A percentile compares a stretch with the other conserved stretches of the same genome.
Conservation (phyloP, 495 filamentous ascomycete species). For the Xylaria curta region DNA sequence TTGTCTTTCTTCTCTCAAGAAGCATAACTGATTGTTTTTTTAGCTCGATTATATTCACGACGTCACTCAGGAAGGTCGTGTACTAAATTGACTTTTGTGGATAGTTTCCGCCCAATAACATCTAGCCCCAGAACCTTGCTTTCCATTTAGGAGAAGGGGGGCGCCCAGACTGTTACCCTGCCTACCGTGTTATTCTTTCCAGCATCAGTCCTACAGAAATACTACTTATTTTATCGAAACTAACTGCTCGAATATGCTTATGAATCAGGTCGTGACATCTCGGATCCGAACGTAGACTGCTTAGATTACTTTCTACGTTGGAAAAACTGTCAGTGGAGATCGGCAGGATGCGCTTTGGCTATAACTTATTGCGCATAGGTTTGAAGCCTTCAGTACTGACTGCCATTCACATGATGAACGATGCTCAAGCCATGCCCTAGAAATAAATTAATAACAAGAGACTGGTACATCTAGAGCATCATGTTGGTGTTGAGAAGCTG, state of each 20-base stretch:
- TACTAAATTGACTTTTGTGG: no score
- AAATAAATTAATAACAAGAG: no score
- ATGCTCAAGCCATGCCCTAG: no score
- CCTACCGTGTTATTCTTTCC: neutral
- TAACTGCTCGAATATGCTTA: neutral
- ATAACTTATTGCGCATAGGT: neutral
- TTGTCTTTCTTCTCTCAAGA: neutral
- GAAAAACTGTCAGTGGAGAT: neutral
- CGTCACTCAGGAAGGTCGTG: no score
- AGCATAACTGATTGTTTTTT: neutral
- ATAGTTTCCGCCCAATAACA: no score
- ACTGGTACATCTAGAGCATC: neutral
- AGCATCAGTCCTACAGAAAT: neutral
- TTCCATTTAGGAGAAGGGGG: no score
- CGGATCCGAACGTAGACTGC: neutral
- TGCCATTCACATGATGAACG: neutral
- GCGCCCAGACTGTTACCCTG: no score
- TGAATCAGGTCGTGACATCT: neutral
- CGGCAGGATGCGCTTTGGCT: neutral
- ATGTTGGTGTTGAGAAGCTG: neutral
- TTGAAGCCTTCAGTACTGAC: neutral
- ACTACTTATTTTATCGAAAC: neutral
- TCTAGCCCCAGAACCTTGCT: neutral
- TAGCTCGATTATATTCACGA: neutral
- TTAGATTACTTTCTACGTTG: neutral